Percentiles rank a stretch among this genome's conserved stretches.
Conservation (phyloP, 2,329 filamentous ascomycete species). For the Fusarium sp. region DNA sequence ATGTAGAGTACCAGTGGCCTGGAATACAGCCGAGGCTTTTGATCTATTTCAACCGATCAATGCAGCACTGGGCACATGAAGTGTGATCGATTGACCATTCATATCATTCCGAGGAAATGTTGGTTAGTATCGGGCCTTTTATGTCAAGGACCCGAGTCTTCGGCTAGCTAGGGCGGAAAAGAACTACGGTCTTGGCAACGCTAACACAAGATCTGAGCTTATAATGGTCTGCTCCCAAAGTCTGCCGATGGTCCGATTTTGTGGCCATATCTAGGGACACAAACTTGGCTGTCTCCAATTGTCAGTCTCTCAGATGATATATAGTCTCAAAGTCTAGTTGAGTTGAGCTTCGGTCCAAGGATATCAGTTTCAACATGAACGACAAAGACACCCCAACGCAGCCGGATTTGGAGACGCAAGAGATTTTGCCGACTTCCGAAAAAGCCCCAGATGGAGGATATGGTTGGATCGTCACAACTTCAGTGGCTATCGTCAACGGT, state of each 20-base stretch:
- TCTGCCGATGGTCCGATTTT: slow-evolving; percentile 1
- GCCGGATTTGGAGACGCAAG: not conserved
- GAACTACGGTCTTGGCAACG: not conserved
- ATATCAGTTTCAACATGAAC: not conserved
- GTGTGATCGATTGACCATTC: too few species aligned
- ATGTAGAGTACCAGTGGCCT: too few species aligned
- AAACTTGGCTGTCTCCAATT: not conserved
- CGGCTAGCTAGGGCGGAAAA: not conserved
- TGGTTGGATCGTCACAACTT: slow-evolving; percentile 52
- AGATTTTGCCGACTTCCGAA: not conserved
- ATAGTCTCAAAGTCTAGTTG: not conserved
- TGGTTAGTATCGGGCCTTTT: not conserved
- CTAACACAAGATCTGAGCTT: not conserved
- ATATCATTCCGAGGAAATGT: not conserved
- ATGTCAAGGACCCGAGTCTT: not conserved
- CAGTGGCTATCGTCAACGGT: slow-evolving; percentile 50
- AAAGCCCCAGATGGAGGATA: slow-evolving; percentile 62
- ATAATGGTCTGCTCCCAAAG: not conserved
- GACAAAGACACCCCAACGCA: fast-evolving
- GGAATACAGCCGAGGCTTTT: too few species aligned
- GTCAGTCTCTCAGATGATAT: not conserved
- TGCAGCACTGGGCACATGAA: too few species aligned
- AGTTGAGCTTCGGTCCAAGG: not conserved
- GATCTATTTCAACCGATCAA: too few species aligned
- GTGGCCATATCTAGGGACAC: not conserved